A percentile compares a stretch with the other conserved stretches of the same genome.
Conservation (phyloP, 2,329 filamentous ascomycete species). For the Fusarium illudens region DNA sequence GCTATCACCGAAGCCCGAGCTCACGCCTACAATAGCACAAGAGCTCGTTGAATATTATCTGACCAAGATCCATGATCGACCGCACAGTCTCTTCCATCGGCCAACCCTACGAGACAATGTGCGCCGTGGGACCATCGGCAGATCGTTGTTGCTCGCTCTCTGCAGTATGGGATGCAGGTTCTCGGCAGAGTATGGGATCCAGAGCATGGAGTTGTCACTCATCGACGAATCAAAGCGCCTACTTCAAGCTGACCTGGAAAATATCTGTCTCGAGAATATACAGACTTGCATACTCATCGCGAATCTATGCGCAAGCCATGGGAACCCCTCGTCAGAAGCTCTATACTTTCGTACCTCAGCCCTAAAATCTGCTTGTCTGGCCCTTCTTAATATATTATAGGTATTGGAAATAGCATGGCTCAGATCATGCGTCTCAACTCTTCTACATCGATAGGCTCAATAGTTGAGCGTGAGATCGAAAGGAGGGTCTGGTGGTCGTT, state of each 20-base stretch:
- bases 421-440: background rate
- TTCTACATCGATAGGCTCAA: background rate
- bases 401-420: conserved; percentile 4
- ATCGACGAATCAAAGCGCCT: conserved; percentile 7
- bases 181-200: background rate
- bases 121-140: background rate
- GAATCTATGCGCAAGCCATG: background rate
- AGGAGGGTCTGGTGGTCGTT: conserved; percentile 27
- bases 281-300: conserved; percentile 21
- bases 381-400: background rate
- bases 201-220: background rate
- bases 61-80: conserved; percentile 16
- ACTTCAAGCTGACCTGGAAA: conserved; percentile 12
- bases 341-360: conserved; percentile 11
- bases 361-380: background rate
- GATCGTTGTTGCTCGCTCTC: conserved; percentile 11
- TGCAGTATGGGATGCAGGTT: conserved; percentile 21
- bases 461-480: conserved; percentile 5
- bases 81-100: conserved; percentile 26
- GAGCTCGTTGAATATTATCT: conserved; percentile 18
- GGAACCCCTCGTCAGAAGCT: conserved; percentile 12
- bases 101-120: background rate
- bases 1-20: background rate
- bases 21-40: background rate
- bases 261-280: conserved; percentile 23